Percentiles rank a stretch among this genome's conserved stretches.
phyloP scores from a whole-genome alignment of 148 eudicot genomes.

The Hydrangea macrophylla region DNA sequence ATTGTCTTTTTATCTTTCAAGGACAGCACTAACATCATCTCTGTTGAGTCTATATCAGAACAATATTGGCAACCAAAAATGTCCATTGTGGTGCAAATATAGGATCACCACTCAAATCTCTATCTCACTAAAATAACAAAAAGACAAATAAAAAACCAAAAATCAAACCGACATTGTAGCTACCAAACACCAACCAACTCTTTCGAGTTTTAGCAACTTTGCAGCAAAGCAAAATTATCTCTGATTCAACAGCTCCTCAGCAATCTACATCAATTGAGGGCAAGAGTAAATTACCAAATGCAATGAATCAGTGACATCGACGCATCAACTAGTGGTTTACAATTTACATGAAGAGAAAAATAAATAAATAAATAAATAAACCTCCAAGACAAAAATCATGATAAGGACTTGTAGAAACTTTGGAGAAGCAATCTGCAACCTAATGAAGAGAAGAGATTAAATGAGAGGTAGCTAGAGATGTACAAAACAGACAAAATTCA shows the following conservation, averaged over 20 bases:
- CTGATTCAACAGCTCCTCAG: conserved; percentile 6
- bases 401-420: conserved; percentile 11
- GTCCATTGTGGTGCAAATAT: neutral
- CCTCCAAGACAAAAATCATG: conserved; percentile 9
- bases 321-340: neutral
- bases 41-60: neutral
- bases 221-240: conserved; percentile 5
- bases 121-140: neutral
- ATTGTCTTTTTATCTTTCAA: neutral
- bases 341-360: too few relatives aligned
- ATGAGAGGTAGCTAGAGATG: conserved; percentile 9
- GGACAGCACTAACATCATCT: neutral
- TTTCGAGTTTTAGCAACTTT: neutral
- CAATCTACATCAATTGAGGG: conserved; percentile 1
- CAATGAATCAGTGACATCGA: neutral
- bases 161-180: conserved; percentile 6
- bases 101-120: neutral
- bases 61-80: neutral
- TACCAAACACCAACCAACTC: neutral
- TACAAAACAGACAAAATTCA: neutral
- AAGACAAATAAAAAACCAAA: neutral
- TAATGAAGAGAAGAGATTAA: conserved; percentile 11
- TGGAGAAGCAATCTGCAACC: conserved; percentile 16
- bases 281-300: neutral
- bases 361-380: neutral